Base-by-base conservation (phyloP, 306 rosid species). In the Cicer bijugum region DNA sequence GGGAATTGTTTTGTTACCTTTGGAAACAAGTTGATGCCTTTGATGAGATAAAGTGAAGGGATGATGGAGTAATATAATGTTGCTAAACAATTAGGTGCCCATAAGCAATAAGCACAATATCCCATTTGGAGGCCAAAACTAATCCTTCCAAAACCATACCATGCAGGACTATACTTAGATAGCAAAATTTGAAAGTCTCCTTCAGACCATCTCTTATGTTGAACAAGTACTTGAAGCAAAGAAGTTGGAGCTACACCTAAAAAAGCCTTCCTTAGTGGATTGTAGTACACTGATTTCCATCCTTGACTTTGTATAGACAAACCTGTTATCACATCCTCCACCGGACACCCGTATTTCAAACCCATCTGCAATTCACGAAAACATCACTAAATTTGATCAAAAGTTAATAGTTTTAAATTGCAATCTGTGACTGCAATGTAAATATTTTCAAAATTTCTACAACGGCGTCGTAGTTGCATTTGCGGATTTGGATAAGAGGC, bases 201-300 rank as follows among this genome's bases (percentile, higher is more conserved):
- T 84, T 89, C 93, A 8, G 93, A 86, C 97, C 96, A 89, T 80
- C 98, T 87, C 86, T 89, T 93, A 14, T 91, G 93, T 28, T 93
- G 97, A 48, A 86, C 85, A 12, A 90, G 88, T 5, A 73, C 68
- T 56, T 89, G 84, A 39, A 67, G 67, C 71, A 93, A 68, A 7
- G 93, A 71, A 46, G 81, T 82, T 56, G 92, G 85, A 64, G 90
- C 93, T 4, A 88, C 40, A 2, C 97, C 97, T 28, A 90, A 57
- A 75, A 93, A 93, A 20, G 93, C 93, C 20, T 75, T 83, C 76
- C 96, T 89, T 53, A 62, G 3, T 66, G 98, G 97, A 40, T 78
- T 86, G 63, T 55, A 90, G 59, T 85, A 89, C 57, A 82, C 84
- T 63, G 97, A 90, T 85, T 86, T 93, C 92, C 96, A 90, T 76